phyloP scores from a whole-genome alignment of 1,284 basidiomycete species.

The Cutaneotrichosporon sp. region DNA sequence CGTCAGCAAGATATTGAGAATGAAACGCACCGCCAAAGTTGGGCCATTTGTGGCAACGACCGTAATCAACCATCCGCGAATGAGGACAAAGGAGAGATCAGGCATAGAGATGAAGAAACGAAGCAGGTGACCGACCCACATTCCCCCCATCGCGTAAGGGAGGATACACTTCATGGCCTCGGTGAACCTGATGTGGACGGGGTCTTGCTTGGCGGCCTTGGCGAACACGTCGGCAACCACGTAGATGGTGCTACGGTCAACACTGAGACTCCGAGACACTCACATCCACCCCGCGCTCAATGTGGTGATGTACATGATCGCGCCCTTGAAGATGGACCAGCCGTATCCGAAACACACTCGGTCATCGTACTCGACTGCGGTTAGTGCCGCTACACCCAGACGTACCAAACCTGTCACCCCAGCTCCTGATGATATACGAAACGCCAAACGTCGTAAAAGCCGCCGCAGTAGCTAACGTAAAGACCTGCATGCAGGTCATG shows the following conservation, averaged over 20 bases:
- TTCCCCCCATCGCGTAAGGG: conserved; percentile 4
- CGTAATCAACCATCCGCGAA: conserved; percentile 5
- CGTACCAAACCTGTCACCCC: neutral
- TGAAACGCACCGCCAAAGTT: neutral
- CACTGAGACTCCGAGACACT: neutral
- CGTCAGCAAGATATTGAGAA: neutral
- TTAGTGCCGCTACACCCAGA: neutral
- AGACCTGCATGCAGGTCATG: neutral
- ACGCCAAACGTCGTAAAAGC: neutral
- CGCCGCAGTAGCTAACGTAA: neutral
- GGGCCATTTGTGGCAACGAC: conserved; percentile 6
- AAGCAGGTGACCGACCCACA: conserved; percentile 11
- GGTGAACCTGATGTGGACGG: conserved; percentile 1
- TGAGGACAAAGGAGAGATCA: neutral
- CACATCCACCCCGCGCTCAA: conserved; percentile 8
- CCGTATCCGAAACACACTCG: neutral
- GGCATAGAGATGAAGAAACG: neutral
- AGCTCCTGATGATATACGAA: neutral
- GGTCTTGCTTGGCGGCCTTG: neutral
- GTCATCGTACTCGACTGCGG: neutral
- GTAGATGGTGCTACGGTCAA: conserved; percentile 4
- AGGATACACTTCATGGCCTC: conserved; percentile 9
- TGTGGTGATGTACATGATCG: neutral
- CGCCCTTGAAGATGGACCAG: neutral
- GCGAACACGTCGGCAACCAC: conserved; percentile 3